Conservation (phyloP, 257 asterid genomes). For the Apocynum venetum region DNA sequence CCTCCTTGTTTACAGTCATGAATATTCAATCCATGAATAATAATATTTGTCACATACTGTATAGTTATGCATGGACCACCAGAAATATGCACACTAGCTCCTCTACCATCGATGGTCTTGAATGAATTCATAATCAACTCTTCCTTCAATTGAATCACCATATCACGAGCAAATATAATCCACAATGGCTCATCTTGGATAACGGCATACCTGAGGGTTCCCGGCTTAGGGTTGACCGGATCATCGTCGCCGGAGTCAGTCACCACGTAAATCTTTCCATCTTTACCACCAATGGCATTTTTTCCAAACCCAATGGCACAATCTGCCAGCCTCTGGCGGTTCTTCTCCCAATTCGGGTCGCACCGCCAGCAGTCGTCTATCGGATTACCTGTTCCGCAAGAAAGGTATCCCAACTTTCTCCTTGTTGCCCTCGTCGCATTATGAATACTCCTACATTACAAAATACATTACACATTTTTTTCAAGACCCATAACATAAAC, state of each 20-base stretch:
- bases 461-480: slow-evolving; percentile 2
- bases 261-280: slow-evolving; percentile 60
- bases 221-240: slow-evolving; percentile 56
- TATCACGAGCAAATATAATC: slow-evolving; percentile 72
- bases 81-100: slow-evolving; percentile 74
- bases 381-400: slow-evolving; percentile 76
- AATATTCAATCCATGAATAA: slow-evolving; percentile 67
- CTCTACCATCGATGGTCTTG: slow-evolving; percentile 80
- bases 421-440: slow-evolving; percentile 64
- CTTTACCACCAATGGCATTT: slow-evolving; percentile 63
- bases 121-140: slow-evolving; percentile 82
- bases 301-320: slow-evolving; percentile 81
- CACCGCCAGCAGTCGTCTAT: slow-evolving; percentile 90
- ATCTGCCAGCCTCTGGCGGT: slow-evolving; percentile 65
- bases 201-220: slow-evolving; percentile 66
- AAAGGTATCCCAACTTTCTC: slow-evolving; percentile 55
- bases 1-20: slow-evolving; percentile 84
- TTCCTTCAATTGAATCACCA: slow-evolving; percentile 70
- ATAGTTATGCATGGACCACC: slow-evolving; percentile 83
- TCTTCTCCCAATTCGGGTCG: slow-evolving; percentile 58
- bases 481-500: too few relatives aligned
- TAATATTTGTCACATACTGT: slow-evolving; percentile 66
- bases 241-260: slow-evolving; percentile 52
- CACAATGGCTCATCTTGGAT: slow-evolving; percentile 68
- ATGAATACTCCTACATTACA: slow-evolving; percentile 42